Base-by-base conservation (phyloP, 2,329 filamentous ascomycete species). In the Clarireedia monteithiana region DNA sequence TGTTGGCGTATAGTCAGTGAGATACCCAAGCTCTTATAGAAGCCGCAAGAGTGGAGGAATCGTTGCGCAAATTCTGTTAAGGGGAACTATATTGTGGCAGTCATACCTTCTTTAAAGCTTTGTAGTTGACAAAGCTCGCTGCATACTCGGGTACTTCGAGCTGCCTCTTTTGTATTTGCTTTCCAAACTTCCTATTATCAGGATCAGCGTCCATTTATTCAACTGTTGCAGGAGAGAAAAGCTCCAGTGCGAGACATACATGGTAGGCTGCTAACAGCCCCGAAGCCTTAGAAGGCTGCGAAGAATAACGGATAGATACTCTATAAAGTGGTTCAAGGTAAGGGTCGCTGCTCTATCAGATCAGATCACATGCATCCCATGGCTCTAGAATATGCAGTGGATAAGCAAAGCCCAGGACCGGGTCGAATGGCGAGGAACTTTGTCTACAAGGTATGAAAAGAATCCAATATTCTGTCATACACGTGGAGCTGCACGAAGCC, bases 61-160 rank as follows among this genome's bases (percentile, higher is more conserved):
- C 10, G 10, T 34, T 12, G 12, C 10, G 30, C 30, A 34, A 34
- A 34, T 34, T 34, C 10, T 34, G 30, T 34, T 34, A 12, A 12
- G 30, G 30, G 30, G 30, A 14, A 34, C 3, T 20, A 34, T 9
- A 34, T 34, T 12, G 30, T 34, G 30, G 9, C 30, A 9, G 30
- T 4, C 74, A 60, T 70, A 95, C 94, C 89, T 97, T 97, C 75
- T 99, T 99, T 66, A 99, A 79, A 59, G 91, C 91, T 77, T 99
- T 99, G 79, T 99, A 99, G 75, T 99, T 96, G 66, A 97, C 91
- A 71, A 99, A 99, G 74, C 91, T 96, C 62, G 92, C 91, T 60
- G 94, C 92, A 86, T 99, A 99, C 81, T 99, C 94, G 59, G 94
- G 94, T 59, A 99, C 91, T 73, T 99, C 94, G 68, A 99, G 89